Evolutionary conservation across 2,329 filamentous ascomycete species (phyloP), one percentile per base, ranked within the genome.

Genomic region (Neonectria ditissima): DNA sequence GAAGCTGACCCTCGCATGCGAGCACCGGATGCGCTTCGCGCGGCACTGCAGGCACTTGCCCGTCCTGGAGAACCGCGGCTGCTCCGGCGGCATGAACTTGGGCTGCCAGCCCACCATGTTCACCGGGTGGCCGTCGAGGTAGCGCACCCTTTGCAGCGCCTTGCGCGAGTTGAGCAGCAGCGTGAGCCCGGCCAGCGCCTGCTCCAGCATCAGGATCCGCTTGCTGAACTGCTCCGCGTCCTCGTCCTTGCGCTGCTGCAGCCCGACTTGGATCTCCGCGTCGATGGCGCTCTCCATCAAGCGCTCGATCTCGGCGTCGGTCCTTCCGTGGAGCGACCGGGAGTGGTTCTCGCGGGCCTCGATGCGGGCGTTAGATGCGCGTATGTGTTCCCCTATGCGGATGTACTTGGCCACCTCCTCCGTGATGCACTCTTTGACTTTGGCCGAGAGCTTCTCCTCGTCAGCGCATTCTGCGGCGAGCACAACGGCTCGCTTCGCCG

Each of bases 51-150:
- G 60, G 48, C 76, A 78, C 14, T 55, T 55, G 6, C 26, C 50
- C 4, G 30, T 26, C 4, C 9, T 53, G 13, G 65, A 54, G 1
- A 37, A 22, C 24, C 4, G 9, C 2, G 34, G 37, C 5, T 34
- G 37, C 28, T 24, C 9, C 22, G 50, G 54, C 13, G 68, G 67
- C 20, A 45, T 30, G 39, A 76, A 48, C 34, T 64, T 43, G 6
- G 65, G 72, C 30, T 67, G 63, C 5, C 64, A 48, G 1, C 58
- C 18, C 4, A 66, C 28, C 4, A 70, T 50, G 34, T 72, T 71
- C 34, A 62, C 64, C 0, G 76, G 75, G 3, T 71, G 58, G 2
- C 76, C 75, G 6, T 77, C 73, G 5, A 76, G 44, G 51, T 78
- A 78, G n/a, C 59, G 62, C 28, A 65, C 59, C 43, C 67, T 59